phyloP scores from a whole-genome alignment of 257 asterid genomes.

The Oldenlandia corymbosa region DNA sequence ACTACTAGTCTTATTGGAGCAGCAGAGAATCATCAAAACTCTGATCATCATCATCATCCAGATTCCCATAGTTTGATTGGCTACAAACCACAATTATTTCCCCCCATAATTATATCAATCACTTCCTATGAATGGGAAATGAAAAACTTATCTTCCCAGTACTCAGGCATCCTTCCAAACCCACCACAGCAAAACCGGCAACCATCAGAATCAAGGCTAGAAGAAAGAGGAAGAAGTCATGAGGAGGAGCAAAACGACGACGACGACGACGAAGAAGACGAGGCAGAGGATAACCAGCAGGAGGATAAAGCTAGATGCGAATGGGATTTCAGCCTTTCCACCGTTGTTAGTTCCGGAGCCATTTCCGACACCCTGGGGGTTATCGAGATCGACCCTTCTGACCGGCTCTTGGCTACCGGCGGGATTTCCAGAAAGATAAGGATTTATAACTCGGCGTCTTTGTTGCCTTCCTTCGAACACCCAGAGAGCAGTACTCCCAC shows the following conservation, averaged over 20 bases:
- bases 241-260: background rate
- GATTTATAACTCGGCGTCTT: constrained; percentile 36
- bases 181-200: constrained; percentile 9
- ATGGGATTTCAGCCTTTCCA: constrained; percentile 74
- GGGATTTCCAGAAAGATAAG: constrained; percentile 80
- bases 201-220: constrained; percentile 15
- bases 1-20: too few relatives aligned
- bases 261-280: constrained; percentile 8
- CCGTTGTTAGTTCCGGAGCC: constrained; percentile 47
- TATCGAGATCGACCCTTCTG: constrained; percentile 57
- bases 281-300: constrained; percentile 23
- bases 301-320: constrained; percentile 42
- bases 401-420: constrained; percentile 59
- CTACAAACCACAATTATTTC: constrained; percentile 7
- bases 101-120: constrained; percentile 14
- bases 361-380: constrained; percentile 73
- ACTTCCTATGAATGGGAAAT: constrained; percentile 57
- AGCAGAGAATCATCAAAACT: too few relatives aligned
- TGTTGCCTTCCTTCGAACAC: constrained; percentile 4
- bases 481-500: background rate
- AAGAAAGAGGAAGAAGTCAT: constrained; percentile 7
- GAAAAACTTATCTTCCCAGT: constrained; percentile 45
- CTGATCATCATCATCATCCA: background rate
- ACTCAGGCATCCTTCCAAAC: constrained; percentile 1
- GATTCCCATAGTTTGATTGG: constrained; percentile 24